These are phyloP conservation scores for Apiospora kogelbergensis DNA, from an alignment of 2,329 filamentous ascomycete species.

Conservation along the genomic window DNA sequence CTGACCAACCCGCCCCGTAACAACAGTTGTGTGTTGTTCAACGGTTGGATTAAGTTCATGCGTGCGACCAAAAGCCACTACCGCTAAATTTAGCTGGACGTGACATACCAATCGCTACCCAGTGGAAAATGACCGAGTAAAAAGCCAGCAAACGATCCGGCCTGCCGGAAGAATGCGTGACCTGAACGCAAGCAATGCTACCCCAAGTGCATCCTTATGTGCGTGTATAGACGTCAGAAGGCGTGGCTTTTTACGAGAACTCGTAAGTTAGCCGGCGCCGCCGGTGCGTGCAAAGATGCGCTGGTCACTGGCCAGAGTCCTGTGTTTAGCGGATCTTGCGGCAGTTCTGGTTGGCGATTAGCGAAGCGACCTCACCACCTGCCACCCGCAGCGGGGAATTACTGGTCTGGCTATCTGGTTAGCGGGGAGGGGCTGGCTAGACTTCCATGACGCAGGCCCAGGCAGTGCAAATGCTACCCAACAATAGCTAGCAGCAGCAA, in stretches of 20 bases:
- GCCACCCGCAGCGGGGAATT: not conserved
- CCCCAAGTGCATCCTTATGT: not conserved
- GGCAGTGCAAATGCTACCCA: not conserved
- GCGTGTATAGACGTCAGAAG: not conserved
- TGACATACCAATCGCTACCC: too few species aligned
- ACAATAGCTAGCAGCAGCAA: too few species aligned
- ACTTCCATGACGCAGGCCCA: not conserved
- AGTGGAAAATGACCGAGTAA: too few species aligned
- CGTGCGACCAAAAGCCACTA: not conserved
- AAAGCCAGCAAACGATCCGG: not conserved
- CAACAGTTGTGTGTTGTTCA: not conserved
- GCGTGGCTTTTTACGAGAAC: not conserved
- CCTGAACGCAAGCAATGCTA: not conserved
- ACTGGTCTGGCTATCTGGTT: not conserved
- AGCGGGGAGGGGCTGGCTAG: not conserved
- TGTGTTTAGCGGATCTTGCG: not conserved
- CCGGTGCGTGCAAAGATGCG: not conserved
- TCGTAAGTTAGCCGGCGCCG: not conserved
- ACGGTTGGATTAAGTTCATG: not conserved
- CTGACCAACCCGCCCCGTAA: not conserved
- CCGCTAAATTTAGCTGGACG: not conserved
- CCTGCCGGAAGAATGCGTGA: not conserved
- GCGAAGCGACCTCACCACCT: not conserved
- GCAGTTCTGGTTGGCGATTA: not conserved
- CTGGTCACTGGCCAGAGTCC: not conserved